phyloP scores from a whole-genome alignment of 129 eudicot species.

The Smallanthus sonchifolius region DNA sequence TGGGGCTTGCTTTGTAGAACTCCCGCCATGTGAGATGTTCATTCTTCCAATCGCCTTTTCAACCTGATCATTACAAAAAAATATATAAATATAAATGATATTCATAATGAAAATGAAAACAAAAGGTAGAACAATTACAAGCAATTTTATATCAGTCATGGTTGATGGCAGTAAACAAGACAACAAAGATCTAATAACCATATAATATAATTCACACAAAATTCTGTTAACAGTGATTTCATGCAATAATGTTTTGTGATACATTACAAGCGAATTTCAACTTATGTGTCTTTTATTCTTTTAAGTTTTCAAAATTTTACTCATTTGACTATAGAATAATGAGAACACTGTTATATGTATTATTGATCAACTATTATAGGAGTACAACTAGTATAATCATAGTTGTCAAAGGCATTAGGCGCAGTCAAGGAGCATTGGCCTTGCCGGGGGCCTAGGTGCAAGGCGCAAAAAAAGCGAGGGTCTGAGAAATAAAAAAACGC shows the following conservation, averaged over 20 bases:
- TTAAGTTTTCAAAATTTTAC: too few species aligned
- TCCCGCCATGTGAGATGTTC: not conserved
- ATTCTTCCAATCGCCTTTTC: not conserved
- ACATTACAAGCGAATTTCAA: not conserved
- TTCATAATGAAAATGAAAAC: not conserved
- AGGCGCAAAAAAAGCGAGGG: too few species aligned
- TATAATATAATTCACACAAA: not conserved
- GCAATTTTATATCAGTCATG: not conserved
- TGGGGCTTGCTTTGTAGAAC: not conserved
- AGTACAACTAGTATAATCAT: too few species aligned
- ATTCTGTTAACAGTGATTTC: not conserved
- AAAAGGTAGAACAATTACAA: not conserved
- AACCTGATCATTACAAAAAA: not conserved
- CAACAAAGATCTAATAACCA: not conserved
- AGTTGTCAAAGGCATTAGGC: too few species aligned
- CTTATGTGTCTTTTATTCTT: not conserved
- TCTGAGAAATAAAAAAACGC: too few species aligned
- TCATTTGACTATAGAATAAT: not conserved
- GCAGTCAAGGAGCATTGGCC: too few species aligned
- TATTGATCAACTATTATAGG: too few species aligned
- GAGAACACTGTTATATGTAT: not conserved
- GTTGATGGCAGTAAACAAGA: not conserved
- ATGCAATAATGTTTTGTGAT: not conserved
- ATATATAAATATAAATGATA: not conserved
- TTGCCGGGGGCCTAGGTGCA: too few species aligned